phyloP scores from a whole-genome alignment of 192 early-diverging fungal genomes.

The Coemansia sp. region DNA sequence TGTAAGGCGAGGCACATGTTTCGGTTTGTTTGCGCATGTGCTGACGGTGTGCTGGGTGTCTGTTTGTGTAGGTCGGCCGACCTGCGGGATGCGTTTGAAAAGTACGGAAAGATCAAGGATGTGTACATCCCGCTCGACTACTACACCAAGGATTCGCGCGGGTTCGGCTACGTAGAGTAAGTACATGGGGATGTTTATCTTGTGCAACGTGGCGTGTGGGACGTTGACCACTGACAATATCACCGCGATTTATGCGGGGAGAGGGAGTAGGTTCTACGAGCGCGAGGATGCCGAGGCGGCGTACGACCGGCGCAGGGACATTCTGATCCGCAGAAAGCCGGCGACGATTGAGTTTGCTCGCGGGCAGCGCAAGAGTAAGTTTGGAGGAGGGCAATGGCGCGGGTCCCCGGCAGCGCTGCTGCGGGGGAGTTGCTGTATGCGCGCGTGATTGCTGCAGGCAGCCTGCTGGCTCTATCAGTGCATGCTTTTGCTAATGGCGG shows the following conservation, averaged over 20 bases:
- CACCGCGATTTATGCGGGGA: no score
- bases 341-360: conserved; percentile 51
- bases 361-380: conserved; percentile 50
- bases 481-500: neutral
- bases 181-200: conserved; percentile 2
- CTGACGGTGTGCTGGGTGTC: neutral
- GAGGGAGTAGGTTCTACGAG: conserved; percentile 48
- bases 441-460: no score
- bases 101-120: conserved; percentile 47
- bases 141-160: conserved; percentile 48
- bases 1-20: no score
- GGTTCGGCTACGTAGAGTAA: conserved; percentile 53
- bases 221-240: neutral
- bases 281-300: conserved; percentile 50
- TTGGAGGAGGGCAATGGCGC: neutral
- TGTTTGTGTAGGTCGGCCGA: conserved; percentile 28
- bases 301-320: conserved; percentile 37
- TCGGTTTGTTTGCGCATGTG: no score
- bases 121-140: conserved; percentile 47
- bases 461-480: no score
- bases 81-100: conserved; percentile 31
- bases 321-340: conserved; percentile 24
- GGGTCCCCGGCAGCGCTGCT: neutral
- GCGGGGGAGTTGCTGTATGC: no score
- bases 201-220: neutral